A percentile compares a stretch with the other conserved stretches of the same genome.
These are phyloP conservation scores for Candolleomyces aberdarensis DNA, from an alignment of 768 basidiomycete genomes.

Conservation along the genomic window DNA sequence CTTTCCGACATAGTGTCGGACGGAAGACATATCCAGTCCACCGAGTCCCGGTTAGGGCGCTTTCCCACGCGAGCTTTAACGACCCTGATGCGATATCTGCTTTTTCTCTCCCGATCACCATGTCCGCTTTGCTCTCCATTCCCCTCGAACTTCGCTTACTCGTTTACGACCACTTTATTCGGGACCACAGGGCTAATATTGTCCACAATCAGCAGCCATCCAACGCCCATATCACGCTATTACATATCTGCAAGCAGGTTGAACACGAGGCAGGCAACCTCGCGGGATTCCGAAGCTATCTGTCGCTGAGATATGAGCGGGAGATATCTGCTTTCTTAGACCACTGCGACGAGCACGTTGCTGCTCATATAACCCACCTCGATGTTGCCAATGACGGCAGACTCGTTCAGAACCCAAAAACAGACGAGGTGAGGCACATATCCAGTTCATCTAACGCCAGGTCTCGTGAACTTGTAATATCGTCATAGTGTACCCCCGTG, in stretches of 20 bases:
- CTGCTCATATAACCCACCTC: conserved; percentile 24
- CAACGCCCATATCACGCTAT: conserved; percentile 30
- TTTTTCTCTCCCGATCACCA: conserved; percentile 16
- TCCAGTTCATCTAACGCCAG: too few species aligned
- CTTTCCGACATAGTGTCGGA: not conserved
- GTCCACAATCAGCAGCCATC: conserved; percentile 24
- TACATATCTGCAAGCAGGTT: conserved; percentile 28
- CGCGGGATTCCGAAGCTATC: conserved; percentile 21
- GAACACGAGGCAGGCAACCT: conserved; percentile 24
- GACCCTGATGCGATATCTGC: conserved; percentile 1
- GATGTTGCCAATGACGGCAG: conserved; percentile 41
- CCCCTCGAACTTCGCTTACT: conserved; percentile 33
- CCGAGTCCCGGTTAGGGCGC: not conserved
- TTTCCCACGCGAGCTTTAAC: not conserved
- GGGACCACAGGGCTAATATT: conserved; percentile 18
- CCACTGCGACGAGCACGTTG: conserved; percentile 15
- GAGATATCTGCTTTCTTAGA: conserved; percentile 28
- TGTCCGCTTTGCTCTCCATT: conserved; percentile 11
- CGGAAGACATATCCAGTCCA: not conserved
- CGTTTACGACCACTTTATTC: conserved; percentile 29
- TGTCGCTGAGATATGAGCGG: conserved; percentile 35
- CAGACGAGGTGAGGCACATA: not conserved
- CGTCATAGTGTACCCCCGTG: conserved; percentile 4
- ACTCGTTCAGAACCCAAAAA: conserved; percentile 11
- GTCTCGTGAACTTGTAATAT: not conserved